Evolutionary conservation across 2,329 filamentous ascomycete genomes (phyloP).

Genomic region (Aspergillus phoenicis): DNA sequence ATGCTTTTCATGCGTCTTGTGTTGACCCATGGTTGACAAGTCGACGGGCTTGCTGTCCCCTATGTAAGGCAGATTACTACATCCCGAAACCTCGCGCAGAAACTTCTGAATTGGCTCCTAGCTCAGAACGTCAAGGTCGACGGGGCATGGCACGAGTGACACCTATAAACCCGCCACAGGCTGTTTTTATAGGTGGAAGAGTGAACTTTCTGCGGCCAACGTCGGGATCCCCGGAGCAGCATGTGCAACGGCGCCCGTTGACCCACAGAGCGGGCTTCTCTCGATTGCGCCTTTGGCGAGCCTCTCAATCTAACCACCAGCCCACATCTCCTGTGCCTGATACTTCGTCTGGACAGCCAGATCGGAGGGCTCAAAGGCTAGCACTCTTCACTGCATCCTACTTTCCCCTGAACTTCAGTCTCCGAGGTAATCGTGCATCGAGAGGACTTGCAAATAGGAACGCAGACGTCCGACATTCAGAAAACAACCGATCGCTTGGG

Average conservation of each 20-base stretch:
- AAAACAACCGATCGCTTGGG: constrained; percentile 19
- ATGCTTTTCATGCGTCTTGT: constrained; percentile 95
- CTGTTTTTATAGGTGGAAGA: constrained; percentile 38
- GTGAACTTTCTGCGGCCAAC: constrained; percentile 36
- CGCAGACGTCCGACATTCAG: background rate
- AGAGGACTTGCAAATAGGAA: background rate
- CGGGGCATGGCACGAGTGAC: constrained; percentile 29
- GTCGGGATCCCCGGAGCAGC: constrained; percentile 41
- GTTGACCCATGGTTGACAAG: constrained; percentile 96
- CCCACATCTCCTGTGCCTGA: background rate
- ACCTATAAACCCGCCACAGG: constrained; percentile 36
- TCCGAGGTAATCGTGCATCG: background rate
- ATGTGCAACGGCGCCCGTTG: constrained; percentile 33
- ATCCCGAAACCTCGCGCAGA: constrained; percentile 83
- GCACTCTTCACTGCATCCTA: background rate
- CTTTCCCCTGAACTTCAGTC: constrained; percentile 2
- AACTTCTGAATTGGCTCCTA: constrained; percentile 35
- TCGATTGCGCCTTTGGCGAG: constrained; percentile 9
- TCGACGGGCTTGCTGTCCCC: constrained; percentile 88
- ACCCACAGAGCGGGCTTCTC: constrained; percentile 8
- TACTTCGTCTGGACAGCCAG: background rate
- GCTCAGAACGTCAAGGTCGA: constrained; percentile 36
- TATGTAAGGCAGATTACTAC: constrained; percentile 98
- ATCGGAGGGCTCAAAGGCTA: background rate
- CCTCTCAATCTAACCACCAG: background rate